These are phyloP conservation scores for Verticillium nonalfalfae DNA, from an alignment of 2,329 filamentous ascomycete genomes.

Conservation along the genomic window DNA sequence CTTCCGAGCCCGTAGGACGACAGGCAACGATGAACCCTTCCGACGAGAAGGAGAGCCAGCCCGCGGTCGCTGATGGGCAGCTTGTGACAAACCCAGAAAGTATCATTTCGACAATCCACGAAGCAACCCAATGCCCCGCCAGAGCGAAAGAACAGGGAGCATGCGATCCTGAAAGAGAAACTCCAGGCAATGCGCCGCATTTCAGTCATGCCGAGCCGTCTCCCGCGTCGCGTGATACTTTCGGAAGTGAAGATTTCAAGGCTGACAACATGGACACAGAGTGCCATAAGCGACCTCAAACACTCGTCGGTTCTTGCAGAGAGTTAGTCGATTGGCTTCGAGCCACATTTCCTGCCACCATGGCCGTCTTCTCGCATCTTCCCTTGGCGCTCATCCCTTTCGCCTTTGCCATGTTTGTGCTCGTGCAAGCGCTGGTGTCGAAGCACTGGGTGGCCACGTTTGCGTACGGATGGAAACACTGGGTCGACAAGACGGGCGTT, in stretches of 20 bases:
- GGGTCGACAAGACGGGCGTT: conserved; percentile 62
- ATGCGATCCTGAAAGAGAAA: too few relatives aligned
- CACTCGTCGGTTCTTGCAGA: conserved; percentile 41
- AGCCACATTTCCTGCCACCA: conserved; percentile 64
- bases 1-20: too few relatives aligned
- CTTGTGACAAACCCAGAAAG: too few relatives aligned
- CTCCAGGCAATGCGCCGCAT: too few relatives aligned
- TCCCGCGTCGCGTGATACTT: background rate
- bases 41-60: too few relatives aligned
- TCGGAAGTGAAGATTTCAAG: background rate
- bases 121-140: too few relatives aligned
- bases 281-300: conserved; percentile 23
- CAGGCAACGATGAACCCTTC: too few relatives aligned
- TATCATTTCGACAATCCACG: too few relatives aligned
- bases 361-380: conserved; percentile 58
- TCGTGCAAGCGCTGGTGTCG: conserved; percentile 64
- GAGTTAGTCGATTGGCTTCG: conserved; percentile 49
- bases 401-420: conserved; percentile 66
- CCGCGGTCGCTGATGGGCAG: too few relatives aligned
- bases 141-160: too few relatives aligned
- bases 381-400: conserved; percentile 65
- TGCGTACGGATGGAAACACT: conserved; percentile 66
- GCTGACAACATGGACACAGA: background rate
- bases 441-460: conserved; percentile 71
- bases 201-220: background rate